Evolutionary conservation across 2,329 filamentous ascomycete species (phyloP).

Genomic region (Penicillium corylophilum): DNA sequence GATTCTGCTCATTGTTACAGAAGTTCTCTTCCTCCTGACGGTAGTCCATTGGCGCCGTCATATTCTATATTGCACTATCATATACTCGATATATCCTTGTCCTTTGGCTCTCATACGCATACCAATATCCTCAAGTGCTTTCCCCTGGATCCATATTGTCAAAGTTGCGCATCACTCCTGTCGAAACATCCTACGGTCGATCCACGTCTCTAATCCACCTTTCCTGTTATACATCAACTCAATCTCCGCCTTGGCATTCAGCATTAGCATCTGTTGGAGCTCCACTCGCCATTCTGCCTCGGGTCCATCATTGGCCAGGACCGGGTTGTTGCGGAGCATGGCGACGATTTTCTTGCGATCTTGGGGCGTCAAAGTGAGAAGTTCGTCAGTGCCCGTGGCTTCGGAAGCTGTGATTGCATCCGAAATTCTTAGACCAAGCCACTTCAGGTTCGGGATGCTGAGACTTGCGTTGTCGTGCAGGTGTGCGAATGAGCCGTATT

Average conservation of each 20-base stretch:
- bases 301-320: slow-evolving; percentile 45
- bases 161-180: slow-evolving; percentile 9
- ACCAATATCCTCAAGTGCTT: background rate
- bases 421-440: slow-evolving; percentile 57
- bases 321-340: slow-evolving; percentile 52
- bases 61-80: background rate
- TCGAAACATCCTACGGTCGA: slow-evolving; percentile 38
- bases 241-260: slow-evolving; percentile 63
- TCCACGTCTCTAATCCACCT: slow-evolving; percentile 45
- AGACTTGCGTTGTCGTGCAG: slow-evolving; percentile 53
- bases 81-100: background rate
- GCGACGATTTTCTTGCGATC: slow-evolving; percentile 56
- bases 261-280: slow-evolving; percentile 61
- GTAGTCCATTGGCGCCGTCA: background rate
- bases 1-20: background rate
- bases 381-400: slow-evolving; percentile 20
- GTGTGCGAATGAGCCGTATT: slow-evolving; percentile 58
- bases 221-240: slow-evolving; percentile 52
- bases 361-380: slow-evolving; percentile 51
- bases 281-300: slow-evolving; percentile 51
- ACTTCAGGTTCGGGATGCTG: slow-evolving; percentile 51
- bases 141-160: background rate
- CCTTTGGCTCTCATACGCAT: background rate
- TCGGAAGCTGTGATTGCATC: slow-evolving; percentile 36
- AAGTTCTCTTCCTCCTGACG: background rate